Base-by-base conservation (phyloP, 768 basidiomycete genomes). In the Dacryopinax spathularia region DNA sequence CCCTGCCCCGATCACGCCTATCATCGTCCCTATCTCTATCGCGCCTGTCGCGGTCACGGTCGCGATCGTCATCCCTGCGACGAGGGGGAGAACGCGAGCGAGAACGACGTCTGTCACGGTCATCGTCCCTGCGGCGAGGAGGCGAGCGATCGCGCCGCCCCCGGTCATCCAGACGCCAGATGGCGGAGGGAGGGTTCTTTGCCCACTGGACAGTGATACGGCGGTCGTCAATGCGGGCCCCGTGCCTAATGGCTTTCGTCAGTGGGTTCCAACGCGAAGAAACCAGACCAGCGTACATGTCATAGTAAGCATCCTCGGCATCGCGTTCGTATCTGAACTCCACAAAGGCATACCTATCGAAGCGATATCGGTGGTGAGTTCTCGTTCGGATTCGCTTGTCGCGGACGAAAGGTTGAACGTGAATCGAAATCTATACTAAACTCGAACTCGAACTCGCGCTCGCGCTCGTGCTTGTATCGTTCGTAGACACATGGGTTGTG, bases 161-260 rank as follows among this genome's bases (percentile, higher is more conserved):
- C 7, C 41, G 22, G 29, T 56, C 70, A 35, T 87, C 84, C 67
- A 82, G 84, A 65, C 88, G 85, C 88, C 88, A 90, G 37, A 85
- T 83, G n/a, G 86, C 80, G 39, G 86, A 88, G 3, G 88, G 89
- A 64, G 88, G 88, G 69, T 85, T 85, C 73, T 89, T 89, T 43
- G 87, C 86, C 87, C 87, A 88, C 86, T 87, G 87, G 66, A 90
- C 86, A 69, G 86, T 83, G 73, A 90, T 75, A 16, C 86, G 81
- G 33, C 81, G 78, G 22, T 88, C 89, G 68, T 90, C 87, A 69
- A 90, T 88, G 69, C 79, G 74, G 65, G 83, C 79, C 37, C 86
- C 86, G 70, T 90, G 88, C 88, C 88, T 90, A 44, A 33, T 12
- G 27, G 29, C 44, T 20, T 59, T 2, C 20, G 39, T 68, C 20